Conservation (phyloP, 352 stramenopile species). For the Pythium graminicola region DNA sequence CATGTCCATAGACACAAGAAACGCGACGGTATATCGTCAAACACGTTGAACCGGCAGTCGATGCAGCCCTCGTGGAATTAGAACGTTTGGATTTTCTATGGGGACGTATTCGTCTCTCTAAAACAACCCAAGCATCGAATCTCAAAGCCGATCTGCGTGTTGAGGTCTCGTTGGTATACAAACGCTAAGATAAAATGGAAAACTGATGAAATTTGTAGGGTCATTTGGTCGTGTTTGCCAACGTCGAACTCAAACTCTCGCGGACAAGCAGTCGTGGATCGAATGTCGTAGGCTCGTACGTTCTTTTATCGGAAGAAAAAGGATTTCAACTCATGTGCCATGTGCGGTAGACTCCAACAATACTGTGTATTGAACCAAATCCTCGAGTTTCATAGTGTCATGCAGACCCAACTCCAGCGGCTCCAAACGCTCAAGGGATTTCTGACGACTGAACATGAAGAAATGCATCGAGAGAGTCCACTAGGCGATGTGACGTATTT, state of each 20-base stretch:
- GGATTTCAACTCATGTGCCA: neutral
- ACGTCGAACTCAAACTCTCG: slow-evolving; percentile 61
- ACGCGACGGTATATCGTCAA: slow-evolving; percentile 53
- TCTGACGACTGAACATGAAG: slow-evolving; percentile 34
- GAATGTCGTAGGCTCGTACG: slow-evolving; percentile 42
- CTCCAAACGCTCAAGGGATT: slow-evolving; percentile 49
- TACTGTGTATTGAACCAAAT: slow-evolving; percentile 84
- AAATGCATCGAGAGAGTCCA: slow-evolving; percentile 31
- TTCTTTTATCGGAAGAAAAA: neutral
- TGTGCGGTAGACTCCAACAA: slow-evolving; percentile 46
- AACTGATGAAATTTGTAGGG: slow-evolving; percentile 30
- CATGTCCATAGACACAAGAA: slow-evolving; percentile 42
- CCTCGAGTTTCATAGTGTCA: slow-evolving; percentile 69
- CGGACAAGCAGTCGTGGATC: slow-evolving; percentile 46
- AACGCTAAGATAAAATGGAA: neutral
- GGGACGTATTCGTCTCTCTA: slow-evolving; percentile 67
- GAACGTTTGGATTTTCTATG: slow-evolving; percentile 81
- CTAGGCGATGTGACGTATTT: slow-evolving; percentile 52
- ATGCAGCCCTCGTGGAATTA: slow-evolving; percentile 51
- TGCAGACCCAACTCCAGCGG: slow-evolving; percentile 48
- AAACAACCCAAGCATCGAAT: slow-evolving; percentile 28
- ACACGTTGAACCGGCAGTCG: slow-evolving; percentile 43
- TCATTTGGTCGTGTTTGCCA: slow-evolving; percentile 66
- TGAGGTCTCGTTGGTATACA: too few species aligned
- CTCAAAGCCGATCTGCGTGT: slow-evolving; percentile 70